Conservation (phyloP, 345 rosid species). For the Brassica juncea region DNA sequence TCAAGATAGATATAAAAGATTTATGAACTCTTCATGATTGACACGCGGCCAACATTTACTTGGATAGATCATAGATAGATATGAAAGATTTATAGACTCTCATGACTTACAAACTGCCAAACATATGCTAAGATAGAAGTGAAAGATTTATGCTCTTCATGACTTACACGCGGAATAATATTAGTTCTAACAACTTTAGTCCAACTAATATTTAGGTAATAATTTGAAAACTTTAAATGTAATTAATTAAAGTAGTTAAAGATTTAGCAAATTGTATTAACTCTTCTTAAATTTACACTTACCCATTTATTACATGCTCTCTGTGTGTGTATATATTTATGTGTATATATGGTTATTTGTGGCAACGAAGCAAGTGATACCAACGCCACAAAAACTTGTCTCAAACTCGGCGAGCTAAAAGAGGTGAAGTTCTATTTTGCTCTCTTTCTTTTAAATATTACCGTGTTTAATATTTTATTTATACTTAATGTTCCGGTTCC, state of each 20-base stretch:
- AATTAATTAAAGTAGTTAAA: conserved; percentile 13
- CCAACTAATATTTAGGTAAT: conserved; percentile 15
- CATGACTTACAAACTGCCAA: not conserved
- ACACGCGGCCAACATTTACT: not conserved
- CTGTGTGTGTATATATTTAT: not conserved
- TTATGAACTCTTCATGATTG: not conserved
- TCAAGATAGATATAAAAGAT: not conserved
- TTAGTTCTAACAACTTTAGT: conserved; percentile 10
- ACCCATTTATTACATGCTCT: conserved; percentile 7
- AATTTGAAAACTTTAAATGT: not conserved
- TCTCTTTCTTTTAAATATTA: conserved; percentile 4
- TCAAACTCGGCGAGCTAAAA: conserved; percentile 28
- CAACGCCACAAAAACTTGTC: not conserved
- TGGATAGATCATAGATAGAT: not conserved
- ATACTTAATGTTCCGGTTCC: not conserved
- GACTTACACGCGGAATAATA: not conserved
- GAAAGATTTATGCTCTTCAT: not conserved
- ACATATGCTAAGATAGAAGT: not conserved
- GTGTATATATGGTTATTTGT: not conserved
- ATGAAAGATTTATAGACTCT: not conserved
- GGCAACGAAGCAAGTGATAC: not conserved
- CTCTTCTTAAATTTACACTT: conserved; percentile 8
- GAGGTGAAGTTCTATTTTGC: conserved; percentile 24
- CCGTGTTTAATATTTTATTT: not conserved
- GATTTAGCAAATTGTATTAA: conserved; percentile 23